These are phyloP conservation scores for Verticillium isaacii DNA, from an alignment of 2,329 filamentous ascomycete species.

Conservation along the genomic window DNA sequence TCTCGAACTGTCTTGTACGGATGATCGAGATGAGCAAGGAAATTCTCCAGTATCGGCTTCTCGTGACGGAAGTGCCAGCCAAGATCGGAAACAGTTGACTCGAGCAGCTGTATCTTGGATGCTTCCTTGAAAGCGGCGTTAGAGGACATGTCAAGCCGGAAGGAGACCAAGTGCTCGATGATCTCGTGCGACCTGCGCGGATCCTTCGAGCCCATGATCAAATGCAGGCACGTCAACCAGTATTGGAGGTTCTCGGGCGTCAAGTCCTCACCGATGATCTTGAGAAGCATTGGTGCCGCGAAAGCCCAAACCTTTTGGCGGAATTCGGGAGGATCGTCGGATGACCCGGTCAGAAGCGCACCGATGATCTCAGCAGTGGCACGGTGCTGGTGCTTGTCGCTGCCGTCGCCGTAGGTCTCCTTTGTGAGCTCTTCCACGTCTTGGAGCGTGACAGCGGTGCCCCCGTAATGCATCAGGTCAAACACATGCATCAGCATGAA, in stretches of 20 bases:
- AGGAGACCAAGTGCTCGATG: conserved; percentile 74
- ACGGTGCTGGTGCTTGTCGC: conserved; percentile 95
- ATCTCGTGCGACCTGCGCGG: conserved; percentile 83
- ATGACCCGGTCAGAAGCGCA: conserved; percentile 74
- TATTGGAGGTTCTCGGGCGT: conserved; percentile 93
- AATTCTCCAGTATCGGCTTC: conserved; percentile 82
- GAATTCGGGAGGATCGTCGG: conserved; percentile 70
- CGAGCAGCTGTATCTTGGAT: conserved; percentile 86
- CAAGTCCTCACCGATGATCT: conserved; percentile 83
- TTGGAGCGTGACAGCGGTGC: conserved; percentile 74
- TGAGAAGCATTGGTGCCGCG: conserved; percentile 80
- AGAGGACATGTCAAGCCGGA: conserved; percentile 88
- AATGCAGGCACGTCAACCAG: conserved; percentile 90
- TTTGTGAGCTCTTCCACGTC: conserved; percentile 80
- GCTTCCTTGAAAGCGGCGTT: conserved; percentile 99
- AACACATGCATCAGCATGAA: conserved; percentile 87
- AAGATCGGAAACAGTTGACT: conserved; percentile 79
- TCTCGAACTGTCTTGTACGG: conserved; percentile 97
- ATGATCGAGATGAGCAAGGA: conserved; percentile 87
- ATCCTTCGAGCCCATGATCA: conserved; percentile 84
- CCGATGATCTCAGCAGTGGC: conserved; percentile 92
- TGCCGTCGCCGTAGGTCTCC: conserved; percentile 83
- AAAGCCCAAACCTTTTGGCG: conserved; percentile 81
- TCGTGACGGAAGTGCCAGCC: conserved; percentile 97
- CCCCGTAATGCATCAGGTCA: conserved; percentile 77